Evolutionary conservation across 2,329 filamentous ascomycete genomes (phyloP).

Genomic region (Colletotrichum siamense): DNA sequence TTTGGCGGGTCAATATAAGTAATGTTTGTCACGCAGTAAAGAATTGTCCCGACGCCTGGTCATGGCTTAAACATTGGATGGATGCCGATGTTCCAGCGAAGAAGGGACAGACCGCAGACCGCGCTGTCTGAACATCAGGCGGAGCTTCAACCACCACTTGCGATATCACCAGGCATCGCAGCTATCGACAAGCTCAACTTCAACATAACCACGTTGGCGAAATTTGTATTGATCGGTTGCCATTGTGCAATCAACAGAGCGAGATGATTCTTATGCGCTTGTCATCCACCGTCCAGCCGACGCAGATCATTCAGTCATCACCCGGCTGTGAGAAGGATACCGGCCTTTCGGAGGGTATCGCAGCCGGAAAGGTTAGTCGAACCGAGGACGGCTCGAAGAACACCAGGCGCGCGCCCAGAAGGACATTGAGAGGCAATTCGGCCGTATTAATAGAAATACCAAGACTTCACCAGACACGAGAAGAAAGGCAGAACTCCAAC

Average conservation of each 20-base stretch:
- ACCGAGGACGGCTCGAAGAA: background rate
- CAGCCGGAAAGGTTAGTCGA: background rate
- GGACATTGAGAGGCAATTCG: background rate
- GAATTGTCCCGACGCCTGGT: background rate
- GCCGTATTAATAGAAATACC: slow-evolving; percentile 2
- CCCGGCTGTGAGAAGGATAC: background rate
- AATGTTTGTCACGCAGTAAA: background rate
- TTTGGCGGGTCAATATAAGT: background rate
- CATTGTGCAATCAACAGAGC: background rate
- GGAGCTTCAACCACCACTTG: background rate
- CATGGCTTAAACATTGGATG: background rate
- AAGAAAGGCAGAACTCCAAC: background rate
- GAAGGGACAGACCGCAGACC: background rate
- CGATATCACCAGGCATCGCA: background rate
- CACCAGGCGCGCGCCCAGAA: background rate
- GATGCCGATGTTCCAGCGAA: background rate
- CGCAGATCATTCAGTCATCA: background rate
- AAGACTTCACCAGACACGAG: background rate
- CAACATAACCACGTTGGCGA: background rate
- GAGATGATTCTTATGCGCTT: background rate
- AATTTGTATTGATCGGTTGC: background rate
- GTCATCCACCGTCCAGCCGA: background rate
- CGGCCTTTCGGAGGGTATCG: background rate
- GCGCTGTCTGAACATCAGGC: background rate
- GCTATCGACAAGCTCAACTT: background rate